These are phyloP conservation scores for Zygoascus sp. DNA, from an alignment of 1,139 yeast genomes.

Conservation along the genomic window DNA sequence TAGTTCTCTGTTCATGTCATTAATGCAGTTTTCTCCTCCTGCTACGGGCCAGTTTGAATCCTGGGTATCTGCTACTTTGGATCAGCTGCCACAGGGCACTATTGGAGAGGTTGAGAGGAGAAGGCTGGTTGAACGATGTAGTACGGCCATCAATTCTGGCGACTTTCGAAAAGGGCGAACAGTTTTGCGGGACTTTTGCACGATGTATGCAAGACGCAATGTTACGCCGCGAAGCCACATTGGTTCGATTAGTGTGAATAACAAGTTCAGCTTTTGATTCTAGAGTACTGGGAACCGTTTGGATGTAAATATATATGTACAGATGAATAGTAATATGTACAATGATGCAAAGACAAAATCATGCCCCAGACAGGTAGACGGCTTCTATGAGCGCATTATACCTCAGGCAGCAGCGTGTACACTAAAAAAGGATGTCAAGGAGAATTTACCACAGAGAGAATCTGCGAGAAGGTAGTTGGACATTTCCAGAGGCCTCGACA, in stretches of 20 bases:
- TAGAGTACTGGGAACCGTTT: not conserved
- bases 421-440: too few relatives aligned
- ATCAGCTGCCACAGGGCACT: conserved; percentile 51
- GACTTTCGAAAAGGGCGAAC: conserved; percentile 72
- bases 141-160: conserved; percentile 58
- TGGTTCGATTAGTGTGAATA: conserved; percentile 5
- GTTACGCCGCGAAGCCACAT: conserved; percentile 45
- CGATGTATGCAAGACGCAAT: conserved; percentile 79
- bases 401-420: too few relatives aligned
- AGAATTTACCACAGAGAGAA: not conserved
- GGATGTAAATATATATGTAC: not conserved
- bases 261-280: conserved; percentile 5
- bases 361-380: too few relatives aligned
- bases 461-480: conserved; percentile 23
- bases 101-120: conserved; percentile 63
- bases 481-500: conserved; percentile 29
- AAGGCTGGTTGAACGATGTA: conserved; percentile 54
- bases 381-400: too few relatives aligned
- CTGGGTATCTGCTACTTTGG: conserved; percentile 60
- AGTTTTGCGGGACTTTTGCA: conserved; percentile 67
- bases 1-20: conserved; percentile 64
- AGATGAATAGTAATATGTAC: not conserved
- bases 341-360: not conserved
- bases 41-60: conserved; percentile 23
- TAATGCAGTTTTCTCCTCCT: conserved; percentile 45